Evolutionary conservation across 1,284 basidiomycete species (phyloP).

Genomic region (Xanthoconium separans): DNA sequence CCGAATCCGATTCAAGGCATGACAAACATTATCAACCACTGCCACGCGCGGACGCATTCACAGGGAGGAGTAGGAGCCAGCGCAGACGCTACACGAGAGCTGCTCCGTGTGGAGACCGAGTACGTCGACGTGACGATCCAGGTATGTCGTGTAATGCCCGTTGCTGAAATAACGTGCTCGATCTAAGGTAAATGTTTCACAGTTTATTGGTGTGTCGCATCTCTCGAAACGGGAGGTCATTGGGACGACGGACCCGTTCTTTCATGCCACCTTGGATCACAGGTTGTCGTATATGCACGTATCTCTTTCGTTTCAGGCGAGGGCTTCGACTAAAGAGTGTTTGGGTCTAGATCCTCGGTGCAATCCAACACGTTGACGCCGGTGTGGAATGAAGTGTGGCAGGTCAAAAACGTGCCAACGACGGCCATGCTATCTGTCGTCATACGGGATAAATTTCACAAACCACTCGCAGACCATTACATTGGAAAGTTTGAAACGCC

Average conservation of each 20-base stretch:
- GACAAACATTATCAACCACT: conserved; percentile 7
- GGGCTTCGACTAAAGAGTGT: not conserved
- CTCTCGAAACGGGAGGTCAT: conserved; percentile 71
- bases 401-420: conserved; percentile 65
- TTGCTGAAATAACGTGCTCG: not conserved
- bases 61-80: not conserved
- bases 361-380: conserved; percentile 56
- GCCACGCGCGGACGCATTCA: not conserved
- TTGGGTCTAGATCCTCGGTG: conserved; percentile 56
- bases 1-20: conserved; percentile 15
- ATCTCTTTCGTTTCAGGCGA: conserved; percentile 3
- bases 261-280: conserved; percentile 64
- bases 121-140: conserved; percentile 30
- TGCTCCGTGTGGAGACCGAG: conserved; percentile 18
- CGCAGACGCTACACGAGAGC: not conserved
- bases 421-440: conserved; percentile 56
- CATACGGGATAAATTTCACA: conserved; percentile 67
- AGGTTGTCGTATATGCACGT: conserved; percentile 60
- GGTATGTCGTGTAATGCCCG: conserved; percentile 12
- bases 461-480: conserved; percentile 55
- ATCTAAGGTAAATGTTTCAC: not conserved
- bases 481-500: conserved; percentile 63
- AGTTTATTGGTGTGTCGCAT: conserved; percentile 69
- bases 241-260: conserved; percentile 68
- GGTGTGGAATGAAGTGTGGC: conserved; percentile 76